These are phyloP conservation scores for Aureobasidium pullulans DNA, from an alignment of 2,329 filamentous ascomycete genomes.

Conservation along the genomic window DNA sequence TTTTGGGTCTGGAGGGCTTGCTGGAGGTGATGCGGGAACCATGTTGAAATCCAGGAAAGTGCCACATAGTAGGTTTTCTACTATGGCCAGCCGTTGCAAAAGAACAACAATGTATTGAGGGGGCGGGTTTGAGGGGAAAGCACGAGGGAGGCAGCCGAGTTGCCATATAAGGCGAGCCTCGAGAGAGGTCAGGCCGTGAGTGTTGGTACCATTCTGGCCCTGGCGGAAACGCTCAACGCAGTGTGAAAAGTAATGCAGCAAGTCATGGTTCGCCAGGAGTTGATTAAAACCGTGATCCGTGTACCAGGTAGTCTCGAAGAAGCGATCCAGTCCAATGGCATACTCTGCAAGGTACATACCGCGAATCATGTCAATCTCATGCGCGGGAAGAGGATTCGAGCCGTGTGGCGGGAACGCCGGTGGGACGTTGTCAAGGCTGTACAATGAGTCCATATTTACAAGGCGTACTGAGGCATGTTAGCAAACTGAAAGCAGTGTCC, in stretches of 20 bases:
- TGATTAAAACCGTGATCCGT: slow-evolving; percentile 27
- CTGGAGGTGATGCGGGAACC: slow-evolving; percentile 38
- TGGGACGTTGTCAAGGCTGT: slow-evolving; percentile 54
- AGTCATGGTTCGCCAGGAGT: background rate
- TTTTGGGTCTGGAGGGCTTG: slow-evolving; percentile 21
- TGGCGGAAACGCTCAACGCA: slow-evolving; percentile 46
- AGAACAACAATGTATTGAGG: slow-evolving; percentile 47
- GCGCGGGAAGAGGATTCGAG: slow-evolving; percentile 39
- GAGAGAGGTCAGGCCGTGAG: slow-evolving; percentile 38
- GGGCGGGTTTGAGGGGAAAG: slow-evolving; percentile 19
- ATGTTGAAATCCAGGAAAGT: slow-evolving; percentile 58
- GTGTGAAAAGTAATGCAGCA: slow-evolving; percentile 60
- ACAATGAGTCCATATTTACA: slow-evolving; percentile 65
- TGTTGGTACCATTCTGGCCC: background rate
- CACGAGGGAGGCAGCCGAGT: slow-evolving; percentile 43
- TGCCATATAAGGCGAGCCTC: slow-evolving; percentile 56
- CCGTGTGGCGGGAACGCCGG: slow-evolving; percentile 38
- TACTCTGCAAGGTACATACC: slow-evolving; percentile 70
- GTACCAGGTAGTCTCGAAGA: slow-evolving; percentile 83
- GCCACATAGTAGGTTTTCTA: slow-evolving; percentile 71
- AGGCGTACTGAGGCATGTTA: slow-evolving; percentile 26
- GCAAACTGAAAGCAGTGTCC: background rate
- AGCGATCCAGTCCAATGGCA: slow-evolving; percentile 62
- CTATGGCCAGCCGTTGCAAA: slow-evolving; percentile 60
- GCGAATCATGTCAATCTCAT: slow-evolving; percentile 65